Evolutionary conservation across 2,329 filamentous ascomycete species (phyloP), one percentile per base, ranked within the genome.

Genomic region (Gyromitra esculenta): DNA sequence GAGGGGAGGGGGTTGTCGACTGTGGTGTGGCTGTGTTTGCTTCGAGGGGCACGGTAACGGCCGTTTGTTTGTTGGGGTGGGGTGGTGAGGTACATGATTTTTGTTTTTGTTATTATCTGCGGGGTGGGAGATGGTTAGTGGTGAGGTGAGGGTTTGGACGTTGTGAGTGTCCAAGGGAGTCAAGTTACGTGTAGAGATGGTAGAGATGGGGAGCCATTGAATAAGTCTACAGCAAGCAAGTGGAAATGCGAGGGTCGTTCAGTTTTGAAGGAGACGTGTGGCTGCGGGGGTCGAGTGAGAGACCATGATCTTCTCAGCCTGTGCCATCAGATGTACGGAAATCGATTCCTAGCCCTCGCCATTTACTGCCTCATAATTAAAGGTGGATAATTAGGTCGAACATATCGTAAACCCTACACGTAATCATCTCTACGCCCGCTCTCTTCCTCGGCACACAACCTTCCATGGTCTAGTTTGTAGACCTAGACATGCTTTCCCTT

Each of bases 11-110:
- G 54, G 5, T 57, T 25, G 4, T 69, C 11, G 18, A 25, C 48
- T 5, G 48, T 18, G 4, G 25, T 31, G n/a, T 39, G 31, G n/a
- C 25, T 60, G 41, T 41, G 66, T n/a, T 39, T 50, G 18, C 8
- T 57, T 3, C 66, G 66, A 11, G 54, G 66, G 31, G 54, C 11
- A 13, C 41, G 66, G 1, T 54, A 15, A 25, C 66, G 66, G 11
- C 41, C 41, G 41, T 69, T 45, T n/a, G 37, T 37, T 11, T 9
- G 31, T 15, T 60, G 54, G 15, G 13, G 66, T 11, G 41, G 31
- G n/a, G 21, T 13, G 37, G 6, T 43, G 50, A 25, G 41, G n/a
- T 50, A 50, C 66, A 69, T 69, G 15, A 1, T 8, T 50, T 41
- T 8, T 43, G 5, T 11, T 41, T 50, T 21, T n/a, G 13, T 50